These are phyloP conservation scores for Vararia minispora DNA, from an alignment of 768 basidiomycete genomes.

Conservation along the genomic window DNA sequence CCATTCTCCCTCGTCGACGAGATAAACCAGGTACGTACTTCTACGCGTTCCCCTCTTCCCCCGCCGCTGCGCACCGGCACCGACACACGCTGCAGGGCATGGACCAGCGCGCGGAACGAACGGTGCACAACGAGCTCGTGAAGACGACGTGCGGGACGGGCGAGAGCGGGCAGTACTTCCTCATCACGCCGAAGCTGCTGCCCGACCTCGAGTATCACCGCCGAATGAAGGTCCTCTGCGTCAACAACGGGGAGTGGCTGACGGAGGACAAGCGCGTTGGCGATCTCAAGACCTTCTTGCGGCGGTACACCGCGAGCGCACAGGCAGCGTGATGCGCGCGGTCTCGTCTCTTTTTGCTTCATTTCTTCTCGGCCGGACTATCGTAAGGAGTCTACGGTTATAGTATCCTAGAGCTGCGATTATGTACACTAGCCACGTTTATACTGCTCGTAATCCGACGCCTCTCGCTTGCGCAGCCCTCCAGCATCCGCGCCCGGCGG, in stretches of 20 bases:
- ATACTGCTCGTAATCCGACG: too few relatives aligned
- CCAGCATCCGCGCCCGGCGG: too few relatives aligned
- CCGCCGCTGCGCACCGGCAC: background rate
- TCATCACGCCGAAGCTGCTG: slow-evolving; percentile 95
- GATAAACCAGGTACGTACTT: slow-evolving; percentile 75
- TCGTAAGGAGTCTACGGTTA: too few relatives aligned
- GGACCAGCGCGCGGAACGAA: slow-evolving; percentile 91
- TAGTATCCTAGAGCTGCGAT: too few relatives aligned
- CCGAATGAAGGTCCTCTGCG: slow-evolving; percentile 88
- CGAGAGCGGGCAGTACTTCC: slow-evolving; percentile 95
- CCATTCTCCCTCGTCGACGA: slow-evolving; percentile 99
- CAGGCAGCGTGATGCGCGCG: background rate
- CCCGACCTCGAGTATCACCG: slow-evolving; percentile 82
- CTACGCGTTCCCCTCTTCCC: background rate
- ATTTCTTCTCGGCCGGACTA: too few relatives aligned
- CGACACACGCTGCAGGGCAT: slow-evolving; percentile 50
- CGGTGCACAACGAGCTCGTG: slow-evolving; percentile 93
- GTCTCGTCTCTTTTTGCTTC: too few relatives aligned
- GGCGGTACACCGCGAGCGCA: background rate
- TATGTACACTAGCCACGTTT: too few relatives aligned
- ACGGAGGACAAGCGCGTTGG: slow-evolving; percentile 59
- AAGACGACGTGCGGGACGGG: slow-evolving; percentile 84
- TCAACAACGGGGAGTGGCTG: slow-evolving; percentile 93
- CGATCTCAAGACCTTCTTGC: slow-evolving; percentile 20
- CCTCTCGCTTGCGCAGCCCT: too few relatives aligned